A percentile compares a stretch with the other conserved stretches of the same genome.
phyloP scores from a whole-genome alignment of 2,329 filamentous ascomycete genomes.

The Pestalotiopsis sp. region DNA sequence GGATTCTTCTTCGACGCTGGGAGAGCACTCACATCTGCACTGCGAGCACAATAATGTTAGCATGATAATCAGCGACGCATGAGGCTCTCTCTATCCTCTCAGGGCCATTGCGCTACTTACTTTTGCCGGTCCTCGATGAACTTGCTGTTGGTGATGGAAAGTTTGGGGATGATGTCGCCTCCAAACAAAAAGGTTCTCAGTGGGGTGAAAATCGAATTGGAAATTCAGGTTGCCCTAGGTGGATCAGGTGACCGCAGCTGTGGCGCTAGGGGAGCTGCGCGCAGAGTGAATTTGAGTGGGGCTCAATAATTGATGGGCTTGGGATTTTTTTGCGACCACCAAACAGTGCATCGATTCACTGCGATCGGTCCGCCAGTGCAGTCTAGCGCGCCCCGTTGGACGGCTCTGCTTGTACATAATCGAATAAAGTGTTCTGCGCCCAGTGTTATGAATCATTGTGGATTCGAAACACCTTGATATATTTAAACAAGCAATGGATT shows the following conservation, averaged over 20 bases:
- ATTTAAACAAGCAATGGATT: too few relatives aligned
- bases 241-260: conserved; percentile 11
- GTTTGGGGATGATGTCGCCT: conserved; percentile 38
- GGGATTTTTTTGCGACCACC: not conserved
- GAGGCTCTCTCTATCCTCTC: conserved; percentile 8
- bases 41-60: conserved; percentile 55
- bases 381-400: not conserved
- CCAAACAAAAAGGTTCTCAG: conserved; percentile 41
- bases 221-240: conserved; percentile 14
- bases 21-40: conserved; percentile 83
- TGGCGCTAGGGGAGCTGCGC: conserved; percentile 2
- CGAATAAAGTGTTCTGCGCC: not conserved
- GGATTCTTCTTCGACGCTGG: conserved; percentile 15
- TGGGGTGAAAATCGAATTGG: conserved; percentile 37
- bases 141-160: conserved; percentile 43
- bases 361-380: not conserved
- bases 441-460: too few relatives aligned
- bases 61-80: conserved; percentile 27
- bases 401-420: not conserved
- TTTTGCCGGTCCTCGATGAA: conserved; percentile 57
- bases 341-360: not conserved
- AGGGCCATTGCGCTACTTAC: conserved; percentile 47
- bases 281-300: not conserved
- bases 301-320: not conserved
- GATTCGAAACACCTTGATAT: too few relatives aligned